Evolutionary conservation across 1,284 basidiomycete species (phyloP).

Genomic region (Anthracocystis panici-leucophaei): DNA sequence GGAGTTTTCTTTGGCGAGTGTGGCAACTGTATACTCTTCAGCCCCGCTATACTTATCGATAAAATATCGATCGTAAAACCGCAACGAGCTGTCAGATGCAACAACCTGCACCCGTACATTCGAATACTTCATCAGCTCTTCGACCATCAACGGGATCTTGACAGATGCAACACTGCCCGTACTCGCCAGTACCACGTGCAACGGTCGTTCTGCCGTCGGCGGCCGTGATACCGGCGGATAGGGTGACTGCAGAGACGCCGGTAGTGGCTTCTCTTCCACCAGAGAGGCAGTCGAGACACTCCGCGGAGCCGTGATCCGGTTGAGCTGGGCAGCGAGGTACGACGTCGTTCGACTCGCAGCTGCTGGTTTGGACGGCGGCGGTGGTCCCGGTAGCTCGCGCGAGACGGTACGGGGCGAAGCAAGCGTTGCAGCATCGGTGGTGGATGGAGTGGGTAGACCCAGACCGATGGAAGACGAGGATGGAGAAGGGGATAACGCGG

Average conservation of each 20-base stretch:
- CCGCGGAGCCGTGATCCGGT: not conserved
- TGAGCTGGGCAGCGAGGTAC: conserved; percentile 15
- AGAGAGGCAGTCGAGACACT: conserved; percentile 6
- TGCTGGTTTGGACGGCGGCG: conserved; percentile 23
- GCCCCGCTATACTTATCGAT: conserved; percentile 71
- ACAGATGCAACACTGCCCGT: conserved; percentile 95
- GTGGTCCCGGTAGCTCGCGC: conserved; percentile 33
- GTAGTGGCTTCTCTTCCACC: conserved; percentile 18
- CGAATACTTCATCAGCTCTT: conserved; percentile 77
- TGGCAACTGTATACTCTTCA: conserved; percentile 17
- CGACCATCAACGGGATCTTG: conserved; percentile 89
- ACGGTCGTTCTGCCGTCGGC: conserved; percentile 46
- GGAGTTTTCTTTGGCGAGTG: conserved; percentile 53
- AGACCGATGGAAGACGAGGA: conserved; percentile 14
- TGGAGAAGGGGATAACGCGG: conserved; percentile 15
- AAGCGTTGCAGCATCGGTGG: not conserved
- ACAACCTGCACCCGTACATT: conserved; percentile 86
- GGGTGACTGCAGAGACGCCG: conserved; percentile 59
- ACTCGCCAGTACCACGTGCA: conserved; percentile 83
- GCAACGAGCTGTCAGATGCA: conserved; percentile 81
- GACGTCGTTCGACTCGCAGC: conserved; percentile 11
- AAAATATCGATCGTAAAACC: conserved; percentile 77
- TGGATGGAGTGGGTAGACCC: conserved; percentile 7
- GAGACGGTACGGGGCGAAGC: conserved; percentile 14
- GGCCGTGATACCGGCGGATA: conserved; percentile 51